phyloP scores from a whole-genome alignment of 2,329 filamentous ascomycete species.

The Macroventuria anomochaeta region DNA sequence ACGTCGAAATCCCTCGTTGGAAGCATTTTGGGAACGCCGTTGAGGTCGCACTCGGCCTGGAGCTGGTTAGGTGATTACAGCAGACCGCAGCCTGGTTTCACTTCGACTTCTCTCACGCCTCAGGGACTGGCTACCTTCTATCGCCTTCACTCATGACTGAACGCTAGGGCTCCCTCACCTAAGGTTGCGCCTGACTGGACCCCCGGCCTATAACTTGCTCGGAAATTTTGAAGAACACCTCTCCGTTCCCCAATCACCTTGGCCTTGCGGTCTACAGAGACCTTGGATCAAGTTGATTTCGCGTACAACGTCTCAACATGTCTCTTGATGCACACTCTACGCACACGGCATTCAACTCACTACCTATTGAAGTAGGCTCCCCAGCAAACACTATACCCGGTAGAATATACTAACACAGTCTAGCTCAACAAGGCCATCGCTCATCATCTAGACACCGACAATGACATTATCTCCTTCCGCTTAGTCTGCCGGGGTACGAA shows the following conservation, averaged over 20 bases:
- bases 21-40: neutral
- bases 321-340: neutral
- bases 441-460: conserved; percentile 48
- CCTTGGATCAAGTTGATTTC: neutral
- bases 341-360: conserved; percentile 37
- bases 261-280: neutral
- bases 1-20: no score
- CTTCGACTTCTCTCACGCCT: conserved; percentile 2
- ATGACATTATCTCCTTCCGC: conserved; percentile 53
- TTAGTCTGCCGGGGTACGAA: conserved; percentile 49
- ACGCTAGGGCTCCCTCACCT: neutral
- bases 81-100: neutral
- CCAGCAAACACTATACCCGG: neutral
- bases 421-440: conserved; percentile 53
- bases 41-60: neutral
- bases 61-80: neutral
- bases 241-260: neutral
- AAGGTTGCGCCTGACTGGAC: neutral
- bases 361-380: conserved; percentile 41
- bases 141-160: conserved; percentile 5
- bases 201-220: neutral
- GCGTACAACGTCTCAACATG: neutral
- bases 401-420: neutral
- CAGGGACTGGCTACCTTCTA: neutral
- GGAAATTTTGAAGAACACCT: neutral